These are phyloP conservation scores for Volvox africanus DNA, from an alignment of 139 green algal genomes.

Conservation along the genomic window DNA sequence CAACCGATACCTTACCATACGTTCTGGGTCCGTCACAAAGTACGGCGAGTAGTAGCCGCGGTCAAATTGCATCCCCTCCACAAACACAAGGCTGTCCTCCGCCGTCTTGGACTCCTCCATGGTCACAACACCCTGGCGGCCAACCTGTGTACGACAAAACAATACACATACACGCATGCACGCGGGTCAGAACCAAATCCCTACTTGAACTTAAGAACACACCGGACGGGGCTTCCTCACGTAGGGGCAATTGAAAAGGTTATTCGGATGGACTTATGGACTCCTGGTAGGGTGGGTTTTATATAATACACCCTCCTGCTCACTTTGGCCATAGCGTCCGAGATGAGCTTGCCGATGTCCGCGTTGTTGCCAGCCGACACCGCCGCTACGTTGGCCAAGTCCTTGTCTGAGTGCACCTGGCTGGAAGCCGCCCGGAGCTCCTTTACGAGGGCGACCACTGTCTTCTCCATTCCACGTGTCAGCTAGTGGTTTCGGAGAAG, in stretches of 20 bases:
- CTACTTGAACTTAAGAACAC: too few relatives aligned
- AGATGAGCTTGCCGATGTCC: slow-evolving; percentile 96
- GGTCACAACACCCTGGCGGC: slow-evolving; percentile 96
- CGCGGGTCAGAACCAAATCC: too few relatives aligned
- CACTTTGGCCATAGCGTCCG: slow-evolving; percentile 93
- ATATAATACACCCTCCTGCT: too few relatives aligned
- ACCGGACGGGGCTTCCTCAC: neutral
- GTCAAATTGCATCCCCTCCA: slow-evolving; percentile 99
- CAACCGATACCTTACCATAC: slow-evolving; percentile 85
- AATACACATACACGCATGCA: neutral
- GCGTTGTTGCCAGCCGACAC: slow-evolving; percentile 93
- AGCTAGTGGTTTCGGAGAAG: slow-evolving; percentile 73
- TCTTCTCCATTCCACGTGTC: slow-evolving; percentile 88
- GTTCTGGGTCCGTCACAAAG: slow-evolving; percentile 99
- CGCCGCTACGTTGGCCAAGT: slow-evolving; percentile 95
- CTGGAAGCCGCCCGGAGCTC: slow-evolving; percentile 86
- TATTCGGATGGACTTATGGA: too few relatives aligned
- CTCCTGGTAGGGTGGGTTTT: too few relatives aligned
- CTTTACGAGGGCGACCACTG: slow-evolving; percentile 80
- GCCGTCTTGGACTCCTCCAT: slow-evolving; percentile 98
- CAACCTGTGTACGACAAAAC: slow-evolving; percentile 65
- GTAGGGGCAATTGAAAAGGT: too few relatives aligned
- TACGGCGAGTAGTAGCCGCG: slow-evolving; percentile 99
- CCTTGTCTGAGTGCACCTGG: slow-evolving; percentile 80
- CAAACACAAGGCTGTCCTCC: slow-evolving; percentile 96